Conservation (phyloP, 768 basidiomycete species). For the Amanita rubescens region DNA sequence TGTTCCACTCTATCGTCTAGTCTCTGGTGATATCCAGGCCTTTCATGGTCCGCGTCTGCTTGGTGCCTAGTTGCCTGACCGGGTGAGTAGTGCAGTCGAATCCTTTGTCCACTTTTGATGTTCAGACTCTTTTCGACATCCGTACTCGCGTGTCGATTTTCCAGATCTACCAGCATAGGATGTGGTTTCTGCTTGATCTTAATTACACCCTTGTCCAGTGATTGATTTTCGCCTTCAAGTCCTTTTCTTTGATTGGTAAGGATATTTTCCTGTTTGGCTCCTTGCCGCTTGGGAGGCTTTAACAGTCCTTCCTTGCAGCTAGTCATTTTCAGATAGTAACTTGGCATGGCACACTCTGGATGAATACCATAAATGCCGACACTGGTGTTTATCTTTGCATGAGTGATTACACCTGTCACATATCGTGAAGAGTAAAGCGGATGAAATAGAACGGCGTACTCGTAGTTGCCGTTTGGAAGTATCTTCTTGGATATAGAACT, state of each 20-base stretch:
- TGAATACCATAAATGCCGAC: constrained; percentile 69
- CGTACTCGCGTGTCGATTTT: constrained; percentile 35
- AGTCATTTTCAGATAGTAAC: constrained; percentile 6
- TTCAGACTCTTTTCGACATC: constrained; percentile 32
- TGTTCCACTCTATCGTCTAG: not conserved
- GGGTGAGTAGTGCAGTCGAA: constrained; percentile 12
- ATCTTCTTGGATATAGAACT: constrained; percentile 9
- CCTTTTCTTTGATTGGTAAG: not conserved
- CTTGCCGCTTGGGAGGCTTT: constrained; percentile 8
- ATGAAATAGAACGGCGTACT: constrained; percentile 31
- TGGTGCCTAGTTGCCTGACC: constrained; percentile 13
- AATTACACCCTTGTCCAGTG: not conserved
- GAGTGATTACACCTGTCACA: constrained; percentile 65
- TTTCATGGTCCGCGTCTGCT: not conserved
- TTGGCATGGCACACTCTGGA: not conserved
- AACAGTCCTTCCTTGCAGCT: constrained; percentile 69
- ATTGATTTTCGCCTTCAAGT: not conserved
- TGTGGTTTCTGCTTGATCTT: constrained; percentile 11
- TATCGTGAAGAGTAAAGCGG: not conserved
- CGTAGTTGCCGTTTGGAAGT: constrained; percentile 57
- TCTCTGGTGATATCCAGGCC: not conserved
- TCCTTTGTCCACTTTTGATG: constrained; percentile 30
- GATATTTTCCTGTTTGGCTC: not conserved
- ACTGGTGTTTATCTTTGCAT: constrained; percentile 71
- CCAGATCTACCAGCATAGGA: constrained; percentile 29